phyloP scores from a whole-genome alignment of 2,329 filamentous ascomycete genomes.

The Cladosporium colombiae region DNA sequence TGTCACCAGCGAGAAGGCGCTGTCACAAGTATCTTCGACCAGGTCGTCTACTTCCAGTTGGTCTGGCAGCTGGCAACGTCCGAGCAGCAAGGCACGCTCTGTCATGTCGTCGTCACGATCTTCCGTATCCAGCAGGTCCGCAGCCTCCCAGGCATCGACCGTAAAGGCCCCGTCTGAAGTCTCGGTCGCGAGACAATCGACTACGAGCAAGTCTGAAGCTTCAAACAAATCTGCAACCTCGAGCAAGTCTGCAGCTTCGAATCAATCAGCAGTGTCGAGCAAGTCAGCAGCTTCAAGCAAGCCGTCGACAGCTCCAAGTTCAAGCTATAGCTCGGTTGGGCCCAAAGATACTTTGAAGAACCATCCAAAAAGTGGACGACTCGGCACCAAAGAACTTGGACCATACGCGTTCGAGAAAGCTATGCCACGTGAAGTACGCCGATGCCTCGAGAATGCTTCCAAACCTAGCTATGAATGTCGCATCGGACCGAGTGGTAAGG shows the following conservation, averaged over 20 bases:
- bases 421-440: constrained; percentile 48
- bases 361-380: constrained; percentile 24
- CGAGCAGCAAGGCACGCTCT: constrained; percentile 5
- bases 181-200: background rate
- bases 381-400: constrained; percentile 47
- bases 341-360: constrained; percentile 16
- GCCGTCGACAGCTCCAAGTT: constrained; percentile 4
- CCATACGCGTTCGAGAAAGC: constrained; percentile 49
- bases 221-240: background rate
- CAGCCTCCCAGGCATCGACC: background rate
- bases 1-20: background rate
- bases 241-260: background rate
- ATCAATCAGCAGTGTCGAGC: background rate
- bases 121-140: background rate
- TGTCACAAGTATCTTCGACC: background rate
- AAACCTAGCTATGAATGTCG: constrained; percentile 42
- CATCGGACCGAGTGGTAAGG: constrained; percentile 45
- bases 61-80: constrained; percentile 6
- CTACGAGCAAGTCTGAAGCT: background rate
- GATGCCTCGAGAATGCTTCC: constrained; percentile 44
- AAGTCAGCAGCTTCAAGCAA: constrained; percentile 17
- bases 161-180: background rate
- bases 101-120: background rate
- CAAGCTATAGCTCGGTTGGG: constrained; percentile 2
- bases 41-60: background rate